Percentiles rank a stretch among this genome's conserved stretches.
These are phyloP conservation scores for Chrysoporthe puriensis DNA, from an alignment of 2,329 filamentous ascomycete species.

Conservation along the genomic window DNA sequence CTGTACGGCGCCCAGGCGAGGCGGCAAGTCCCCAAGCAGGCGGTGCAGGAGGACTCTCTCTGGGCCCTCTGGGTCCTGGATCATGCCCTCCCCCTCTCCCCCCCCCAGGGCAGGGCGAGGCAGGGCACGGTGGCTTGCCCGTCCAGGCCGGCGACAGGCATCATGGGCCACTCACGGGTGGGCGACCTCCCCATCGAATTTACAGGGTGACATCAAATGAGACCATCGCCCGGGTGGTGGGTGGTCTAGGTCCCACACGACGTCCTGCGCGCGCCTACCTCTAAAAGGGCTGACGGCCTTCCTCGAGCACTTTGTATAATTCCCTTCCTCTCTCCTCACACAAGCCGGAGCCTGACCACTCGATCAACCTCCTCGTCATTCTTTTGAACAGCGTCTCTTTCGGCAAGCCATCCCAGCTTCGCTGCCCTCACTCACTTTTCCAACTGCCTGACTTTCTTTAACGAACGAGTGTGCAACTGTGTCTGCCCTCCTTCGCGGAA, in stretches of 20 bases:
- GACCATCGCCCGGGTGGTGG: slow-evolving; percentile 18
- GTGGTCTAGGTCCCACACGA: slow-evolving; percentile 19
- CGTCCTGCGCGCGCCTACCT: slow-evolving; percentile 25
- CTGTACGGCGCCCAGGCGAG: slow-evolving; percentile 23
- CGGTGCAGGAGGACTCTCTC: slow-evolving; percentile 20
- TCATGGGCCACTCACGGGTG: slow-evolving; percentile 24
- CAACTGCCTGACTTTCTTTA: slow-evolving; percentile 37
- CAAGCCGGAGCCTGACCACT: slow-evolving; percentile 27
- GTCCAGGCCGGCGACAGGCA: slow-evolving; percentile 15
- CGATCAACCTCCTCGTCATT: slow-evolving; percentile 29
- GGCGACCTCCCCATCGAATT: slow-evolving; percentile 26
- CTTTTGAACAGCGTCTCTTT: slow-evolving; percentile 29
- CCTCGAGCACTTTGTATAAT: slow-evolving; percentile 23
- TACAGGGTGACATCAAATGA: slow-evolving; percentile 27
- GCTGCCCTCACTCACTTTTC: slow-evolving; percentile 26
- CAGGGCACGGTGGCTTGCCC: not conserved
- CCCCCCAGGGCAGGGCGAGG: not conserved
- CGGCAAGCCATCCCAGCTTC: slow-evolving; percentile 27
- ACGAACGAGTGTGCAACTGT: slow-evolving; percentile 36
- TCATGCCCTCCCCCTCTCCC: not conserved
- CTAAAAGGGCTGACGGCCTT: slow-evolving; percentile 27
- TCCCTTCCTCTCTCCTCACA: slow-evolving; percentile 26
- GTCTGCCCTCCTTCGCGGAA: slow-evolving; percentile 37
- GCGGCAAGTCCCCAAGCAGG: slow-evolving; percentile 22
- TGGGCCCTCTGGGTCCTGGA: not conserved